Evolutionary conservation across 129 eudicot genomes (phyloP).

Genomic region (Pittosporum tobira): DNA sequence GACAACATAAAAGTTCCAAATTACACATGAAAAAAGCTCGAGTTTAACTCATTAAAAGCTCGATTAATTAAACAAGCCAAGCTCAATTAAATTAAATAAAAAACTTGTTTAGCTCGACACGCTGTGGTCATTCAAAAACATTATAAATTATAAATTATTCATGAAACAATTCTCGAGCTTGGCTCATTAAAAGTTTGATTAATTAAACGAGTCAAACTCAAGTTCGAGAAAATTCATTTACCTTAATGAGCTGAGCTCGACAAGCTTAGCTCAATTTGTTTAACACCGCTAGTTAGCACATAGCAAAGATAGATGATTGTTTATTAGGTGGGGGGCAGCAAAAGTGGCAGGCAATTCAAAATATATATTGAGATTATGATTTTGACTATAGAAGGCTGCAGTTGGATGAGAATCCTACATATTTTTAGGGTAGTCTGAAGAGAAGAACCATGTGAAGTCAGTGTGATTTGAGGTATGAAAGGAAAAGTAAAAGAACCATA

Average conservation of each 20-base stretch:
- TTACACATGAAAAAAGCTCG: too few relatives aligned
- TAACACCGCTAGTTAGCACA: not conserved
- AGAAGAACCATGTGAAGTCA: slow-evolving; percentile 31
- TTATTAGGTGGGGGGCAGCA: not conserved
- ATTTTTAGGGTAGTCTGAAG: slow-evolving; percentile 27
- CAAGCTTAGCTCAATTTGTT: not conserved
- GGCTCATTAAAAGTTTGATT: too few relatives aligned
- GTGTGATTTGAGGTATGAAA: slow-evolving; percentile 20
- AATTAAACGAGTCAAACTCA: not conserved
- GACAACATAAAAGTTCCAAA: too few relatives aligned
- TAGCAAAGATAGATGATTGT: not conserved
- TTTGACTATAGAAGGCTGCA: slow-evolving; percentile 26
- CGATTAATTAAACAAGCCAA: too few relatives aligned
- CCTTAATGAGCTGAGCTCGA: too few relatives aligned
- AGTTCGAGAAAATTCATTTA: not conserved
- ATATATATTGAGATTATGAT: slow-evolving; percentile 21
- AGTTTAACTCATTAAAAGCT: too few relatives aligned
- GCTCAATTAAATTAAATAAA: too few relatives aligned
- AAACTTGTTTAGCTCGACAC: too few relatives aligned
- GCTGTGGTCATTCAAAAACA: too few relatives aligned
- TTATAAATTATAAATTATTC: too few relatives aligned
- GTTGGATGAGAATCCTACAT: slow-evolving; percentile 16
- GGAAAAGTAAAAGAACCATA: slow-evolving; percentile 15
- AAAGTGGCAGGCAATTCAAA: slow-evolving; percentile 38
- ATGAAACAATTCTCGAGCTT: too few relatives aligned